Evolutionary conservation across 768 basidiomycete genomes (phyloP).

Genomic region (Hypholoma fasciculare): DNA sequence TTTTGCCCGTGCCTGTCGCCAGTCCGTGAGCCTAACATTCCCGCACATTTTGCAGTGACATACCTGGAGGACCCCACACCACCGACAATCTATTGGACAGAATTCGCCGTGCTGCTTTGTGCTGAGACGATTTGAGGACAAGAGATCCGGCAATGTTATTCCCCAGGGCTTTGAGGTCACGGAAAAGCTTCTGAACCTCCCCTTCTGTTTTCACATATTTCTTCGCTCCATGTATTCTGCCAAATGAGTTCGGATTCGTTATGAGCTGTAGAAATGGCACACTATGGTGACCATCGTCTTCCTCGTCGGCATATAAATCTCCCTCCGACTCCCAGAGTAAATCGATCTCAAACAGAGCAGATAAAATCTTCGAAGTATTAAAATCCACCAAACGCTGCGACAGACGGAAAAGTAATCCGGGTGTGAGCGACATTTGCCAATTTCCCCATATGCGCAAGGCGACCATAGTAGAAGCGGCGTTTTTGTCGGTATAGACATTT

Average conservation of each 20-base stretch:
- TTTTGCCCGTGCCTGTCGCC: slow-evolving; percentile 49
- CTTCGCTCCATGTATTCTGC: slow-evolving; percentile 23
- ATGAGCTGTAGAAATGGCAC: slow-evolving; percentile 48
- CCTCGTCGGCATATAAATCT: slow-evolving; percentile 8
- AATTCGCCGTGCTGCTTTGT: slow-evolving; percentile 42
- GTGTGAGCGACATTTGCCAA: slow-evolving; percentile 24
- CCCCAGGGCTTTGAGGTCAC: slow-evolving; percentile 34
- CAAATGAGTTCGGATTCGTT: slow-evolving; percentile 40
- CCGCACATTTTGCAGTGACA: neutral
- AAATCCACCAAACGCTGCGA: slow-evolving; percentile 54
- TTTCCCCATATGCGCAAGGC: slow-evolving; percentile 39
- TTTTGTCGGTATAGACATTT: slow-evolving; percentile 31
- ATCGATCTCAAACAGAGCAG: slow-evolving; percentile 47
- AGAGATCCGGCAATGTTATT: slow-evolving; percentile 36
- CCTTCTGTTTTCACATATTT: slow-evolving; percentile 34
- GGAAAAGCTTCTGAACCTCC: slow-evolving; percentile 40
- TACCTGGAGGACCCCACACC: slow-evolving; percentile 53
- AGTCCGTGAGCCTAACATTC: neutral
- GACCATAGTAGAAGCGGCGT: slow-evolving; percentile 34
- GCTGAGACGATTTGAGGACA: slow-evolving; percentile 47
- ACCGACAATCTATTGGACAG: slow-evolving; percentile 44
- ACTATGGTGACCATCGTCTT: slow-evolving; percentile 8
- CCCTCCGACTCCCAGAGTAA: slow-evolving; percentile 30
- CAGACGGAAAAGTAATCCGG: slow-evolving; percentile 39
- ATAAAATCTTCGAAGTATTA: slow-evolving; percentile 47